A percentile compares a stretch with the other conserved stretches of the same genome.
phyloP scores from a whole-genome alignment of 2,329 filamentous ascomycete genomes.

The Metarhizium sp. region DNA sequence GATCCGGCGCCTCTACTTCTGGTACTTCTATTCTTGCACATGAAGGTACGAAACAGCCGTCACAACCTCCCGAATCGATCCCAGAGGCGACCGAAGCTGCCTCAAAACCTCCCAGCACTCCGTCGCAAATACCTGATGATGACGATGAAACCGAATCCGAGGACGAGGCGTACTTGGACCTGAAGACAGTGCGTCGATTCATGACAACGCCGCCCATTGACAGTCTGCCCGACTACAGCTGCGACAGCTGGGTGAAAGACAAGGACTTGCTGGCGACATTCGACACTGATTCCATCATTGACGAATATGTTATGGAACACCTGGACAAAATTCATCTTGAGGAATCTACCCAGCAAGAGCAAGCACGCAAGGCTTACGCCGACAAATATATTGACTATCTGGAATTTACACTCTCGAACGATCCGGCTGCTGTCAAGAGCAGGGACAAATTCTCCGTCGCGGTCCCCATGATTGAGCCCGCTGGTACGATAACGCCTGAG shows the following conservation, averaged over 20 bases:
- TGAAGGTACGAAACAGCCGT: not conserved
- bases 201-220: constrained; percentile 47
- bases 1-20: not conserved
- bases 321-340: constrained; percentile 32
- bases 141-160: constrained; percentile 47
- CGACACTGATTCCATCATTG: constrained; percentile 28
- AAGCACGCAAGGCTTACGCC: constrained; percentile 31
- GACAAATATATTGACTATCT: constrained; percentile 43
- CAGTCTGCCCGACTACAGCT: constrained; percentile 38
- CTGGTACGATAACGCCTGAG: constrained; percentile 36
- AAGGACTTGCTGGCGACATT: constrained; percentile 32
- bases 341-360: constrained; percentile 27
- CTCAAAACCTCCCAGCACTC: constrained; percentile 33
- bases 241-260: constrained; percentile 39
- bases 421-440: constrained; percentile 44
- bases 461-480: constrained; percentile 23
- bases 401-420: constrained; percentile 45
- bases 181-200: constrained; percentile 39
- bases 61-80: not conserved
- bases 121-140: constrained; percentile 39
- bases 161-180: constrained; percentile 39
- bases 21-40: not conserved
- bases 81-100: constrained; percentile 19
- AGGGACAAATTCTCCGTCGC: constrained; percentile 42
- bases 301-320: constrained; percentile 36